phyloP scores from a whole-genome alignment of 192 early-diverging fungal species.

The Rhizophagus prolifer region DNA sequence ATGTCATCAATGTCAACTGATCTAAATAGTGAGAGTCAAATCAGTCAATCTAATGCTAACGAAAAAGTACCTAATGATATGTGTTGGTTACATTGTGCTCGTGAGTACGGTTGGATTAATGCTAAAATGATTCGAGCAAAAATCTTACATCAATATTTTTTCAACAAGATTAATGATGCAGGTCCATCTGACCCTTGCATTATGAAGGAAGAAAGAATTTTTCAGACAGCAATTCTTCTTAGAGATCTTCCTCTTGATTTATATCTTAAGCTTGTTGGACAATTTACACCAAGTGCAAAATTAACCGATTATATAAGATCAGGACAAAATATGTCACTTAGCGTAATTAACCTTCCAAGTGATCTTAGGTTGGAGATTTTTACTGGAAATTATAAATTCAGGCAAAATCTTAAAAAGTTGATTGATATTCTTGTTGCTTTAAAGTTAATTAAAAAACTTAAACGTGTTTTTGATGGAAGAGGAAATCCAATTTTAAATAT shows the following conservation, averaged over 20 bases:
- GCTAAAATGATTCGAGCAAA: slow-evolving; percentile 51
- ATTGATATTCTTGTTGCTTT: slow-evolving; percentile 33
- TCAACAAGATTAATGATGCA: slow-evolving; percentile 31
- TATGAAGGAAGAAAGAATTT: slow-evolving; percentile 11
- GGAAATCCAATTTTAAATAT: slow-evolving; percentile 18
- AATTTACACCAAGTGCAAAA: slow-evolving; percentile 21
- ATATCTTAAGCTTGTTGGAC: slow-evolving; percentile 40
- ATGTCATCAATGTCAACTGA: not conserved
- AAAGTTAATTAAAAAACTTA: slow-evolving; percentile 24
- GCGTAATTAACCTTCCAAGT: slow-evolving; percentile 16
- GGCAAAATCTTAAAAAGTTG: slow-evolving; percentile 27
- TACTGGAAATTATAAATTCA: slow-evolving; percentile 30
- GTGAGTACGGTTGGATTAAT: slow-evolving; percentile 40
- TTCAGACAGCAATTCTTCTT: slow-evolving; percentile 35
- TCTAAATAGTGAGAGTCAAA: not conserved
- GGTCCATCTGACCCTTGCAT: slow-evolving; percentile 5
- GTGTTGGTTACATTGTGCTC: slow-evolving; percentile 28
- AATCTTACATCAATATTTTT: slow-evolving; percentile 40
- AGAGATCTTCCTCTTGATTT: slow-evolving; percentile 35
- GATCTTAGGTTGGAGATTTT: slow-evolving; percentile 16
- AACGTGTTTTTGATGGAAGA: not conserved
- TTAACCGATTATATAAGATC: slow-evolving; percentile 29
- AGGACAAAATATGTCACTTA: slow-evolving; percentile 14
- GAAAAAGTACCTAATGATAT: slow-evolving; percentile 13
- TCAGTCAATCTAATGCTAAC: slow-evolving; percentile 1